Conservation (phyloP, 495 filamentous ascomycete genomes). For the Geopyxis carbonaria region DNA sequence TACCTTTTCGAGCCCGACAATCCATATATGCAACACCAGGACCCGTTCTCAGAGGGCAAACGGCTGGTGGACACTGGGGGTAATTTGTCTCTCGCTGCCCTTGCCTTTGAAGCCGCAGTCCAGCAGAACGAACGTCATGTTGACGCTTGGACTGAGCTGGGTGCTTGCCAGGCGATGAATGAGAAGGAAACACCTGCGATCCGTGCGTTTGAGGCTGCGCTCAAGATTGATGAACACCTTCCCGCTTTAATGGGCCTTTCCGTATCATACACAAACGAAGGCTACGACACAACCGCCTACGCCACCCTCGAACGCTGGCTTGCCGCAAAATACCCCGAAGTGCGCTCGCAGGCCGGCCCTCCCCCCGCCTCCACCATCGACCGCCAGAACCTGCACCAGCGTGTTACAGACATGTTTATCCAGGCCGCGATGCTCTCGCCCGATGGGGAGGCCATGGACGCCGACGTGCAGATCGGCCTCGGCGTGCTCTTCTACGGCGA, state of each 20-base stretch:
- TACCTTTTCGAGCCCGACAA: constrained; percentile 95
- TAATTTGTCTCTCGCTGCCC: constrained; percentile 79
- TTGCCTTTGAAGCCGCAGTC: constrained; percentile 94
- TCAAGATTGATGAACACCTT: constrained; percentile 76
- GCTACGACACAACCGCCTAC: constrained; percentile 92
- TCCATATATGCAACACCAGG: constrained; percentile 52
- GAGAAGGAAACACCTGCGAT: constrained; percentile 98
- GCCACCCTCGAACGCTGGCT: constrained; percentile 95
- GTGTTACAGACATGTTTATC: constrained; percentile 80
- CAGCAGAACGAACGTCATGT: constrained; percentile 75
- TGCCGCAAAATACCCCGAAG: constrained; percentile 71
- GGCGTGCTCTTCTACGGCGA: constrained; percentile 96
- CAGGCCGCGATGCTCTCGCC: constrained; percentile 80
- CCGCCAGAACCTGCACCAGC: constrained; percentile 73
- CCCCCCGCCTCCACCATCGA: constrained; percentile 59
- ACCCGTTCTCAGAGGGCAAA: constrained; percentile 81
- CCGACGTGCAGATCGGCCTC: constrained; percentile 92
- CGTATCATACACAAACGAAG: constrained; percentile 98
- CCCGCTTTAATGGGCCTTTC: constrained; percentile 85
- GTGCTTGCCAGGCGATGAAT: constrained; percentile 86
- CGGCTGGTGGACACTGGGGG: constrained; percentile 82
- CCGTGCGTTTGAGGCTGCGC: constrained; percentile 80
- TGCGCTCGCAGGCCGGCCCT: constrained; percentile 54
- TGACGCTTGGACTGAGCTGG: constrained; percentile 83
- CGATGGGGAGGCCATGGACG: constrained; percentile 78